Evolutionary conservation across 352 stramenopile species (phyloP), one percentile per base, ranked within the genome.

Genomic region (Phytopythium boreale): DNA sequence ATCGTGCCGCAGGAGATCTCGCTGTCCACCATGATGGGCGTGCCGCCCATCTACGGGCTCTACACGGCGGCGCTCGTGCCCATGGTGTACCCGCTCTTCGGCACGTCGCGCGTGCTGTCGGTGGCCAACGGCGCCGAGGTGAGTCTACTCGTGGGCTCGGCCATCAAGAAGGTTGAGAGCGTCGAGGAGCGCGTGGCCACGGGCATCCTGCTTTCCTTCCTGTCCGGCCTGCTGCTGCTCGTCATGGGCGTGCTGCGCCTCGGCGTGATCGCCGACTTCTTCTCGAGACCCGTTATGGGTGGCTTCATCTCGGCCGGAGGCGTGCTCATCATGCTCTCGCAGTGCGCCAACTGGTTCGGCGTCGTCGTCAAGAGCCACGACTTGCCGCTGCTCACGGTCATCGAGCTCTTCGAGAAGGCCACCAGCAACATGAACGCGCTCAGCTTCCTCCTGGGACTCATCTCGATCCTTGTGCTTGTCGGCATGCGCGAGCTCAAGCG

Each of bases 321-420:
- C 27, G 78, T 98, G 60, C 87, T 97, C 63, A 98, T 98, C 78
- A 94, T 90, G 57, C 76, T 94, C 37, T 96, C 86, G 49, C 90
- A 98, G 75, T 71, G 92, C 31, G 89, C 89, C 43, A 90, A 93
- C 60, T 87, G 89, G 69, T 82, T 97, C 60, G 88, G 90, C 34
- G 83, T 96, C 51, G 73, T 76, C 12, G 70, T 94, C 22, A 59
- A 71, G 17, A 79, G 65, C 31, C 75, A 67, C 31, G 77, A 91
- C 43, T 61, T 79, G 41, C 71, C 90, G 43, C 80, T 93, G 49
- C 65, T 89, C 37, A 87, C 82, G 14, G 64, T 94, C 9, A 31
- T 77, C 24, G 75, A 87, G 53, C 63, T 96, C 9, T 67, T 92
- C 27, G 63, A 77, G 56, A 61, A 84, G 58, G 79, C 84, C 44